These are phyloP conservation scores for Phragmites australis DNA, from an alignment of 176 grass and related monocot species.

Conservation along the genomic window DNA sequence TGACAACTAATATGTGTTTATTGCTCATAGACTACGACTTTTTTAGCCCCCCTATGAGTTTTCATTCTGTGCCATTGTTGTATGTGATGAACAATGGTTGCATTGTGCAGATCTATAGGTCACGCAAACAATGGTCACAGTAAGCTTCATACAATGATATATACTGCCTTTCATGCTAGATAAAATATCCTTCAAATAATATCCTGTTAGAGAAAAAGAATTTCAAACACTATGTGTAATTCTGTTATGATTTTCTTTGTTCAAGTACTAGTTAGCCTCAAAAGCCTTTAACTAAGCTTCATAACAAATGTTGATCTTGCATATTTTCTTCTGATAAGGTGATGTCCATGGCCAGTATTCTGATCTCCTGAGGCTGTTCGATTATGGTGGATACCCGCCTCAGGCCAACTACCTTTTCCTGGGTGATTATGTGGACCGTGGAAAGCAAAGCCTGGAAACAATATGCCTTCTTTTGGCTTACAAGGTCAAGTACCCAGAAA, in stretches of 20 bases:
- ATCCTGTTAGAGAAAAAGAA: not conserved
- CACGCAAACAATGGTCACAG: not conserved
- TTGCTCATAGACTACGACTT: not conserved
- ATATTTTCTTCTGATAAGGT: constrained; percentile 50
- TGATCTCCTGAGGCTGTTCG: constrained; percentile 78
- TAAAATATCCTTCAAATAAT: not conserved
- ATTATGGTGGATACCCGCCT: constrained; percentile 73
- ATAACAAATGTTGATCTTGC: constrained; percentile 15
- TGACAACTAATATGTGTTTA: not conserved
- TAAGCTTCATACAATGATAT: not conserved
- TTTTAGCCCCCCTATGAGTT: not conserved
- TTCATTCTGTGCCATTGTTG: not conserved
- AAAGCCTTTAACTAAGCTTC: not conserved
- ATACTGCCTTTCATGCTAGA: not conserved
- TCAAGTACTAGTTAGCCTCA: not conserved
- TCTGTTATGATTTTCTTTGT: too few species aligned
- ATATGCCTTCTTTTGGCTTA: constrained; percentile 86
- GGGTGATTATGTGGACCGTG: constrained; percentile 79
- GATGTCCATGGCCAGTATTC: constrained; percentile 84
- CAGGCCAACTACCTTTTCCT: constrained; percentile 75
- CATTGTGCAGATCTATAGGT: not conserved
- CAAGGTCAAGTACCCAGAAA: constrained; percentile 80
- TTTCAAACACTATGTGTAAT: too few species aligned
- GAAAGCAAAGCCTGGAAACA: constrained; percentile 83
- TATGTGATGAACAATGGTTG: not conserved